phyloP scores from a whole-genome alignment of 2,329 filamentous ascomycete genomes.

The Alternaria solani region DNA sequence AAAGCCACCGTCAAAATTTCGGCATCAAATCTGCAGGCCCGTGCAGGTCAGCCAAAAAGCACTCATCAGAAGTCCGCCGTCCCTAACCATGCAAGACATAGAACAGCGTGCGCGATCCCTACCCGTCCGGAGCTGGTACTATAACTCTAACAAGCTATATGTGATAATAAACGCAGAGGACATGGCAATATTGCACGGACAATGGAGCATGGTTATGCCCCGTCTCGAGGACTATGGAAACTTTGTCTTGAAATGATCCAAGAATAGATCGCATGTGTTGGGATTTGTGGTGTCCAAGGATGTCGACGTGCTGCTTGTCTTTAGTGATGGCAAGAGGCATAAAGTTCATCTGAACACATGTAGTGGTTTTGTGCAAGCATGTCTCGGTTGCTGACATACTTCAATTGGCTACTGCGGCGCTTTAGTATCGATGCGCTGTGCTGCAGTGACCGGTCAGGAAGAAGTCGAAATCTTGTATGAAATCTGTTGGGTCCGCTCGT shows the following conservation, averaged over 20 bases:
- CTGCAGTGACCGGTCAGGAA: constrained; percentile 31
- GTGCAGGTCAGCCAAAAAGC: not conserved
- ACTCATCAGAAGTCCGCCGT: not conserved
- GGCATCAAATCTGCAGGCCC: not conserved
- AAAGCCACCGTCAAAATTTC: not conserved
- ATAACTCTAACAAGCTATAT: constrained; percentile 32
- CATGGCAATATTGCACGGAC: constrained; percentile 24
- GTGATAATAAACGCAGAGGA: constrained; percentile 31
- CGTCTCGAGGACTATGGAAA: constrained; percentile 7
- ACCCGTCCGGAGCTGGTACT: constrained; percentile 15
- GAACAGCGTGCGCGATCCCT: not conserved
- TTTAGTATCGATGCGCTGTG: constrained; percentile 9
- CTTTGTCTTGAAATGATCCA: constrained; percentile 24
- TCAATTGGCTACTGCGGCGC: constrained; percentile 27
- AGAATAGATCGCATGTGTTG: constrained; percentile 29
- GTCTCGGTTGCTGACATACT: constrained; percentile 18
- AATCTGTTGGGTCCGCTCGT: constrained; percentile 16
- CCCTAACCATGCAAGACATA: constrained; percentile 6
- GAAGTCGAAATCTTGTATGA: constrained; percentile 31
- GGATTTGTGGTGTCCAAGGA: not conserved
- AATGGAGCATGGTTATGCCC: constrained; percentile 9
- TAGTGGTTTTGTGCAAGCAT: constrained; percentile 23
- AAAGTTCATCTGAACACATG: constrained; percentile 4
- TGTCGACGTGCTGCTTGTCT: constrained; percentile 4
- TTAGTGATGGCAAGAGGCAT: constrained; percentile 4